Percentiles rank a stretch among this genome's conserved stretches.
phyloP scores from a whole-genome alignment of 139 green algal species.

The Haematococcus lacustris region DNA sequence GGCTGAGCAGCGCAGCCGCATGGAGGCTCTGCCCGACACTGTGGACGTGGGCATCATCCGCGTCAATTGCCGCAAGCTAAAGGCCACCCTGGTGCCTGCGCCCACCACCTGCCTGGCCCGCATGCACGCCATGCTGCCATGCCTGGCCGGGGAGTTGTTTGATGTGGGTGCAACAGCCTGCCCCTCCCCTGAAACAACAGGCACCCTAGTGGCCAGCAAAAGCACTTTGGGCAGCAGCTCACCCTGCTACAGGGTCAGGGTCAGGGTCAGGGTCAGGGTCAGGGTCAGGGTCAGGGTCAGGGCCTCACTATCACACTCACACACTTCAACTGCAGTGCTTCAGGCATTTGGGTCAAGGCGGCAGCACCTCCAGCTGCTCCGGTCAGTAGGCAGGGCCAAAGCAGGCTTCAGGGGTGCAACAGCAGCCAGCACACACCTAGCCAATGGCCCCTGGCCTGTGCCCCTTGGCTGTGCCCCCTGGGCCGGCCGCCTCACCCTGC shows the following conservation, averaged over 20 bases:
- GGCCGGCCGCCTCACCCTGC: no score
- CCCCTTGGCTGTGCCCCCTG: no score
- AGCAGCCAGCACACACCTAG: no score
- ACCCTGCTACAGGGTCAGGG: no score
- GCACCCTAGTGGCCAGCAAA: no score
- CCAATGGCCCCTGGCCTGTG: no score
- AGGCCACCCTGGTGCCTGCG: conserved; percentile 54
- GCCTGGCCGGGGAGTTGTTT: conserved; percentile 54
- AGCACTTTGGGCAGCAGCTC: no score
- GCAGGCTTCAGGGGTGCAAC: no score
- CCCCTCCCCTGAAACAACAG: no score
- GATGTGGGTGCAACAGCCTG: no score
- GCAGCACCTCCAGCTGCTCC: no score
- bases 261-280: neutral
- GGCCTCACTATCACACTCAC: neutral
- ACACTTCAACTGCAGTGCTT: neutral
- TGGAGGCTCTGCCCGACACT: neutral
- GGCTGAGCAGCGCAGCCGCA: neutral
- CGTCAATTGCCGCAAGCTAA: conserved; percentile 38
- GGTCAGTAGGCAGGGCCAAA: no score
- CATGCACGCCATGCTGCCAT: conserved; percentile 50
- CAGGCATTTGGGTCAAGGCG: neutral
- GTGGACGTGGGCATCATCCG: conserved; percentile 32
- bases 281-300: neutral
- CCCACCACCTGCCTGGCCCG: conserved; percentile 45